A percentile compares a stretch with the other conserved stretches of the same genome.
Conservation (phyloP, 495 filamentous ascomycete genomes). For the Halenospora varia region DNA sequence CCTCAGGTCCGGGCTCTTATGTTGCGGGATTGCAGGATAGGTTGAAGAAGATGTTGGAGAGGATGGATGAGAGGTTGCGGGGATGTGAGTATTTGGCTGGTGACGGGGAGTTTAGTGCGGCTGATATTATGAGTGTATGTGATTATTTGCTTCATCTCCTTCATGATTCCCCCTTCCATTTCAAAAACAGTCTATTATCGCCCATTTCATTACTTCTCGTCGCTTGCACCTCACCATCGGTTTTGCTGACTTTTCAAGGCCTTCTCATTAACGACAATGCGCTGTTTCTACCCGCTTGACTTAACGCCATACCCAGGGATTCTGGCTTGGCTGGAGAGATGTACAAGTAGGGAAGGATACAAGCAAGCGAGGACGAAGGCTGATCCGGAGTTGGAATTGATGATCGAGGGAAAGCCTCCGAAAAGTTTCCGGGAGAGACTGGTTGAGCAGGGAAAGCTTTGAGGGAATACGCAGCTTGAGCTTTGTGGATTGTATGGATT, state of each 20-base stretch:
- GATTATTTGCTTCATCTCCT: no score
- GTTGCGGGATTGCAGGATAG: constrained; percentile 9
- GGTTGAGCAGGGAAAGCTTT: not conserved
- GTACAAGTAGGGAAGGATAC: constrained; percentile 38
- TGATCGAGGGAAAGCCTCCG: constrained; percentile 26
- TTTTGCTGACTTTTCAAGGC: no score
- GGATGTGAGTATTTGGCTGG: constrained; percentile 54
- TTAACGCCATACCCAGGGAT: constrained; percentile 39
- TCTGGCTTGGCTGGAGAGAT: constrained; percentile 41
- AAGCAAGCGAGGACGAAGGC: constrained; percentile 40
- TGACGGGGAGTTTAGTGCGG: constrained; percentile 53
- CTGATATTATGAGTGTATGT: constrained; percentile 60
- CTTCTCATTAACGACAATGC: constrained; percentile 50
- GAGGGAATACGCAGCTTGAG: no score
- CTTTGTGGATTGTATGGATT: no score
- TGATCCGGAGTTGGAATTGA: constrained; percentile 35
- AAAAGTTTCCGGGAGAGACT: not conserved
- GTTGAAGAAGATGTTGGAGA: constrained; percentile 26
- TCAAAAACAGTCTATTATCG: no score
- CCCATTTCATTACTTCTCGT: no score
- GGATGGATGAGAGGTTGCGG: constrained; percentile 41
- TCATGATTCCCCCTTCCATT: no score
- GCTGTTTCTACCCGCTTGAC: constrained; percentile 42
- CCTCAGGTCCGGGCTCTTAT: constrained; percentile 13
- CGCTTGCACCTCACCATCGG: no score